phyloP scores from a whole-genome alignment of 495 filamentous ascomycete genomes.

The Clavariopsis aquatica region DNA sequence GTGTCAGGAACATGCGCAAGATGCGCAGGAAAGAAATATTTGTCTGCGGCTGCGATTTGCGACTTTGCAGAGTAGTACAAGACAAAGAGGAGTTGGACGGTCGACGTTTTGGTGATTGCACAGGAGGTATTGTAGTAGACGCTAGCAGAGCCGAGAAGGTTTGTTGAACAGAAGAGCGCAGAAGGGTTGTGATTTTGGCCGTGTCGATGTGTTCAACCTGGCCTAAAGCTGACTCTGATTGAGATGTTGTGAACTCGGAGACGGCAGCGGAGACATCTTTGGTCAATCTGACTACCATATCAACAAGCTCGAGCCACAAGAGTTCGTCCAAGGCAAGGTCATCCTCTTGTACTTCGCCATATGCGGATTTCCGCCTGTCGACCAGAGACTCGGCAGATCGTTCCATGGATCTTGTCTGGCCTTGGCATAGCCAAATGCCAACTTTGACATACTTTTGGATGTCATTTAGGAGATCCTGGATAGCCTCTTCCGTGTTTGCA shows the following conservation, averaged over 20 bases:
- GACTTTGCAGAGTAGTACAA: constrained; percentile 35
- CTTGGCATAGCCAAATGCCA: constrained; percentile 93
- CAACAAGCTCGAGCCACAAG: constrained; percentile 90
- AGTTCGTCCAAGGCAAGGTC: constrained; percentile 73
- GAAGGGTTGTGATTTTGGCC: constrained; percentile 56
- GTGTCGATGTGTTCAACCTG: constrained; percentile 32
- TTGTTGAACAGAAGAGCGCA: constrained; percentile 82
- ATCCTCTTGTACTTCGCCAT: constrained; percentile 49
- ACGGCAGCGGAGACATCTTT: constrained; percentile 49
- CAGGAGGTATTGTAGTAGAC: constrained; percentile 44
- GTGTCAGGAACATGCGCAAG: constrained; percentile 83
- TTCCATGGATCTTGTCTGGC: constrained; percentile 67
- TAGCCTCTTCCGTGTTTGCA: constrained; percentile 54
- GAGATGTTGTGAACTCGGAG: constrained; percentile 23
- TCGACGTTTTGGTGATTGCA: constrained; percentile 50
- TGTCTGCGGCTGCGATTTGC: constrained; percentile 46
- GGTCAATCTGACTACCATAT: constrained; percentile 77
- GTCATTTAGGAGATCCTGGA: constrained; percentile 67
- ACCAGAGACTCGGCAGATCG: constrained; percentile 29
- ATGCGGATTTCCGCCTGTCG: constrained; percentile 50
- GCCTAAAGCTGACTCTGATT: not conserved
- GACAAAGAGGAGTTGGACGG: constrained; percentile 32
- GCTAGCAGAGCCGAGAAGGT: constrained; percentile 84
- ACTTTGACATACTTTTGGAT: constrained; percentile 87
- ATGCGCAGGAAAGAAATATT: constrained; percentile 85